Base-by-base conservation (phyloP, 768 basidiomycete genomes). In the Russula sp. region DNA sequence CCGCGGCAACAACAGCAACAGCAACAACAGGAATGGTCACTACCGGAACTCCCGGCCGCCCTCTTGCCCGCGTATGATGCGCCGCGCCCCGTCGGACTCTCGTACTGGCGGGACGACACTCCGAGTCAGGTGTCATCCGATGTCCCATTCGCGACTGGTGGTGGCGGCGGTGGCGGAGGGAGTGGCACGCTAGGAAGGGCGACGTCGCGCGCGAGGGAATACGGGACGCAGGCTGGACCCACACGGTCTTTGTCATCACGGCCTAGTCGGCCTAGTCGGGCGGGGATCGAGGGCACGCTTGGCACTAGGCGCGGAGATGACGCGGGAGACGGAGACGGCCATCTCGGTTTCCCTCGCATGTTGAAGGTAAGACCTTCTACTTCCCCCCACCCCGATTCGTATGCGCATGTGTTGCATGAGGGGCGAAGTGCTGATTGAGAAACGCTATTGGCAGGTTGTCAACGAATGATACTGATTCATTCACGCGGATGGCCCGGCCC, bases 221-320 rank as follows among this genome's bases (percentile, higher is more conserved):
- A 44, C 14, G 42, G 11, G 27, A 27, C 27, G 27, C 27, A 27
- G 27, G 27, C 27, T 27, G 2, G 27, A 27, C 27, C 27, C 3
- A 27, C 27, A 3, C 27, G 27, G 27, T 27, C 27, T 3, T 27
- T 27, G 27, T 27, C 27, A 27, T 27, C 27, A 27, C 27, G 27
- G 27, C 27, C 27, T 27, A 3, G 2, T 27, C 27, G 27, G 27
- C 27, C n/a, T 68, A 69, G 35, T 69, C 65, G 45, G 45, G 6
- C 35, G 35, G 35, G 61, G 45, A 58, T 71, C 47, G 70, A 68
- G 11, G 69, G 68, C 14, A 55, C 68, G 66, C 71, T 71, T 64
- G 70, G 71, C 9, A 32, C 27, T n/a, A 18, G 35, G 35, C 5
- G 35, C 35, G 47, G 47, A 48, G 22, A 47, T 44, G 3, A 9